Percentiles rank a stretch among this genome's conserved stretches.
Evolutionary conservation across 2,329 filamentous ascomycete genomes (phyloP).

Genomic region (Nothophaeocryptopus gaeumannii): DNA sequence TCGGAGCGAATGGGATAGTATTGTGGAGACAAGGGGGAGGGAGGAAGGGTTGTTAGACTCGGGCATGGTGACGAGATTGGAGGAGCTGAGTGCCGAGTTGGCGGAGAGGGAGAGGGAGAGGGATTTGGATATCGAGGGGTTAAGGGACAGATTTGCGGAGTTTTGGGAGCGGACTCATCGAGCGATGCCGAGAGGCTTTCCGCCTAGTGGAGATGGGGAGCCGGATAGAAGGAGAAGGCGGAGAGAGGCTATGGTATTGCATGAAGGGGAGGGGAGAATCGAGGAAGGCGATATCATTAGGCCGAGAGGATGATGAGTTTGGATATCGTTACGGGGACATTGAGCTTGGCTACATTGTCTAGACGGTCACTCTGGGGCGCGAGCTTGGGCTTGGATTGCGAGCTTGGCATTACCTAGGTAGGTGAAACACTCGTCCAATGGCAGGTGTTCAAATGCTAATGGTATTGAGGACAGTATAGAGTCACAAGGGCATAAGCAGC

Average conservation of each 20-base stretch:
- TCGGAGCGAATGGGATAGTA: constrained; percentile 9
- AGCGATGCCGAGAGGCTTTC: neutral
- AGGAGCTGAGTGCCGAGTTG: constrained; percentile 18
- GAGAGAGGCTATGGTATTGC: constrained; percentile 86
- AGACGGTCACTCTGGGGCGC: too few relatives aligned
- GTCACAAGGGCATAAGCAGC: too few relatives aligned
- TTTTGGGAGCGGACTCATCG: constrained; percentile 17
- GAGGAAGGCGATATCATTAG: constrained; percentile 66
- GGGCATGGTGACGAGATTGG: constrained; percentile 12
- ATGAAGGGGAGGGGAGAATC: constrained; percentile 67
- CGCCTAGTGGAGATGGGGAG: constrained; percentile 55
- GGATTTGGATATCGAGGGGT: constrained; percentile 24
- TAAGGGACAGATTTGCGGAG: constrained; percentile 26
- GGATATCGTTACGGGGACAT: too few relatives aligned
- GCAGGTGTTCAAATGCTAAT: too few relatives aligned
- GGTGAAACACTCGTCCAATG: too few relatives aligned
- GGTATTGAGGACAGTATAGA: too few relatives aligned
- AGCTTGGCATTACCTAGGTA: too few relatives aligned
- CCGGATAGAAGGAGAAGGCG: constrained; percentile 66
- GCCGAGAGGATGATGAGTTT: neutral
- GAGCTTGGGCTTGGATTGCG: too few relatives aligned
- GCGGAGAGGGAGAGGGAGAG: constrained; percentile 15
- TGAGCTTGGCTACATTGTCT: too few relatives aligned
- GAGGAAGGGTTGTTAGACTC: constrained; percentile 5
- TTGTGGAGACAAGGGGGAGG: constrained; percentile 6